Base-by-base conservation (phyloP, 2,329 filamentous ascomycete genomes). In the Claviceps sp. region DNA sequence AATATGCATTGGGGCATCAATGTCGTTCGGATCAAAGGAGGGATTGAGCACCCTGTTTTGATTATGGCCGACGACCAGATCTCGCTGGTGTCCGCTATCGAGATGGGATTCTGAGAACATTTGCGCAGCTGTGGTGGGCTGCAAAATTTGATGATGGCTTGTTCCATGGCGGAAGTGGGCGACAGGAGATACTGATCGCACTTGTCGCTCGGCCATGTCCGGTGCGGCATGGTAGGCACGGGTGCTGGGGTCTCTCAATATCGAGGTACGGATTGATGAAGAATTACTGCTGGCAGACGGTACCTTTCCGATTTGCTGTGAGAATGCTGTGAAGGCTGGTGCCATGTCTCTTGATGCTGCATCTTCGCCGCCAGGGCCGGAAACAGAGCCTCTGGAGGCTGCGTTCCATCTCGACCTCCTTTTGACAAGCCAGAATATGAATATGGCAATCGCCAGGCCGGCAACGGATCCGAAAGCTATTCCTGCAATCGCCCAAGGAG, bases 361-460 rank as follows among this genome's bases (percentile, higher is more conserved):
- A 43, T n/a, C 50, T 47, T 23, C 53, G 50, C 17, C 62, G 62
- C 1, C 66, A 64, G n/a, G 50, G 53, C 58, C 66, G 70, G 37
- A 9, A 7, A 42, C 50, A 47, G 22, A 51, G 22, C 6, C 45
- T 40, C 26, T 39, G 11, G 40, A 29, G 22, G 22, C 34, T 20
- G n/a, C 36, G 17, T 23, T 38, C 43, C 47, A 45, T 50, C 57
- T 66, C 65, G 45, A 66, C 57, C 49, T 62, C 55, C 44, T 68
- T 68, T 55, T 73, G 68, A 70, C 71, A 55, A 76, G 68, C 76
- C 75, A 80, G 9, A 77, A 56, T 2, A 78, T 54, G 42, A 79
- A 68, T 0, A 65, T 69, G 22, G 77, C 57, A 16, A 79, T 53
- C 3, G 68, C 68, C 38, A 66, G 36, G 16, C 55, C 64, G 0